Evolutionary conservation across 495 filamentous ascomycete genomes (phyloP).

Genomic region (Glonium stellatum): DNA sequence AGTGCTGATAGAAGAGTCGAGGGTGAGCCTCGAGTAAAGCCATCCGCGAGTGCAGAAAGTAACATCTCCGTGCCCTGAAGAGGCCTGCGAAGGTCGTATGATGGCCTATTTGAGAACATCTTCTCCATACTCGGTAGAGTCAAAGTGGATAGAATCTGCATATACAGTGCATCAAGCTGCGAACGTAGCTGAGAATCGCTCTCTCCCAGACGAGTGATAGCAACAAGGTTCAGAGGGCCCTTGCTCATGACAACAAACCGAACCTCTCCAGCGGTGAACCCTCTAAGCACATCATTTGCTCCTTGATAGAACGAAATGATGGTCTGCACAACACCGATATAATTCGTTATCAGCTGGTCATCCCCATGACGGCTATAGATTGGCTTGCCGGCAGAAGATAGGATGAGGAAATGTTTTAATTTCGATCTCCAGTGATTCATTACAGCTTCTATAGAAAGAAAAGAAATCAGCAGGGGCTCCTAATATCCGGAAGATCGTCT

Average conservation of each 20-base stretch:
- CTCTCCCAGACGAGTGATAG: conserved; percentile 85
- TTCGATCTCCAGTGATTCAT: conserved; percentile 75
- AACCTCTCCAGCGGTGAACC: conserved; percentile 75
- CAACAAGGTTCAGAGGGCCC: conserved; percentile 85
- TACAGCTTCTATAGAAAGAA: conserved; percentile 37
- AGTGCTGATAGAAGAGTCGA: conserved; percentile 82
- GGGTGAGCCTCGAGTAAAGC: conserved; percentile 87
- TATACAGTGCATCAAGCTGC: conserved; percentile 91
- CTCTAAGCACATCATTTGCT: conserved; percentile 62
- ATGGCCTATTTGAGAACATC: conserved; percentile 83
- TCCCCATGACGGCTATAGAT: conserved; percentile 95
- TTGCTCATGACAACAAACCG: conserved; percentile 78
- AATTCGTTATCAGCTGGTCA: conserved; percentile 76
- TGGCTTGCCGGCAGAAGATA: conserved; percentile 96
- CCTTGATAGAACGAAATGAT: conserved; percentile 95
- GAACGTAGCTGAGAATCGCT: conserved; percentile 76
- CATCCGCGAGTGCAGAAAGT: conserved; percentile 84
- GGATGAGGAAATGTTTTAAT: conserved; percentile 91
- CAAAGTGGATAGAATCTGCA: conserved; percentile 93
- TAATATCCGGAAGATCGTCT: conserved; percentile 19
- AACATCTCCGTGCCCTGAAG: conserved; percentile 88
- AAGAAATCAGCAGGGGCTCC: conserved; percentile 19
- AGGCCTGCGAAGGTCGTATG: conserved; percentile 86
- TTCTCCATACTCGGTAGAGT: conserved; percentile 83
- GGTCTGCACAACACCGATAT: conserved; percentile 94